phyloP scores from a whole-genome alignment of 495 filamentous ascomycete genomes.

The Penicillium robsamsonii region DNA sequence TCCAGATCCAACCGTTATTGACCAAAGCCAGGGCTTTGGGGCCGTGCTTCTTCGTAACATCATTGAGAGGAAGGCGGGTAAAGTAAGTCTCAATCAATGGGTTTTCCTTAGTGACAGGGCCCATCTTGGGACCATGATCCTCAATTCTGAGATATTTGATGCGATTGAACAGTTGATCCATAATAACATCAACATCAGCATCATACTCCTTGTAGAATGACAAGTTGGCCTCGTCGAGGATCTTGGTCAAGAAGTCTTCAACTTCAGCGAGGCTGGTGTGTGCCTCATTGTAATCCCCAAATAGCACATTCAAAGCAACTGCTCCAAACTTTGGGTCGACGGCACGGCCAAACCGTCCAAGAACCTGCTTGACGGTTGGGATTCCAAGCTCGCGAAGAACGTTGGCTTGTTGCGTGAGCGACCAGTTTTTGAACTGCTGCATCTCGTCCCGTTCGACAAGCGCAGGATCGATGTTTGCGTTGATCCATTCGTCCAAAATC shows the following conservation, averaged over 20 bases:
- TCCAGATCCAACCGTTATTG: constrained; percentile 99
- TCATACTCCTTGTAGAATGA: constrained; percentile 91
- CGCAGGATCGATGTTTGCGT: constrained; percentile 49
- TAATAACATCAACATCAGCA: constrained; percentile 72
- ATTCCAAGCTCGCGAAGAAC: constrained; percentile 64
- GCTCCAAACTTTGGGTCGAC: constrained; percentile 68
- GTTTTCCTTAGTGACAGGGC: constrained; percentile 68
- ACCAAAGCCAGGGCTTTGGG: constrained; percentile 76
- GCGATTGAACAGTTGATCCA: constrained; percentile 89
- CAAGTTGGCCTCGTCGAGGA: constrained; percentile 84
- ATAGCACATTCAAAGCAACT: constrained; percentile 63
- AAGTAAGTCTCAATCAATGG: constrained; percentile 97
- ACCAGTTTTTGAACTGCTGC: constrained; percentile 47
- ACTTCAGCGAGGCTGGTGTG: constrained; percentile 36
- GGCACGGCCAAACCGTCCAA: constrained; percentile 70
- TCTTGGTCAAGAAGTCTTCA: constrained; percentile 50
- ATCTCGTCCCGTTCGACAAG: constrained; percentile 34
- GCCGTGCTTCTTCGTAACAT: constrained; percentile 72
- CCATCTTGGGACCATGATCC: constrained; percentile 84
- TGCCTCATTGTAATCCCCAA: constrained; percentile 62
- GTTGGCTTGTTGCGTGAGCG: constrained; percentile 59
- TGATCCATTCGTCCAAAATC: constrained; percentile 68
- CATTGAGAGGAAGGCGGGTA: constrained; percentile 81
- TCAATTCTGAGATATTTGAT: constrained; percentile 91
- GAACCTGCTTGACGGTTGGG: constrained; percentile 64